These are phyloP conservation scores for Stromatinia cepivora DNA, from an alignment of 2,329 filamentous ascomycete genomes.

Conservation along the genomic window DNA sequence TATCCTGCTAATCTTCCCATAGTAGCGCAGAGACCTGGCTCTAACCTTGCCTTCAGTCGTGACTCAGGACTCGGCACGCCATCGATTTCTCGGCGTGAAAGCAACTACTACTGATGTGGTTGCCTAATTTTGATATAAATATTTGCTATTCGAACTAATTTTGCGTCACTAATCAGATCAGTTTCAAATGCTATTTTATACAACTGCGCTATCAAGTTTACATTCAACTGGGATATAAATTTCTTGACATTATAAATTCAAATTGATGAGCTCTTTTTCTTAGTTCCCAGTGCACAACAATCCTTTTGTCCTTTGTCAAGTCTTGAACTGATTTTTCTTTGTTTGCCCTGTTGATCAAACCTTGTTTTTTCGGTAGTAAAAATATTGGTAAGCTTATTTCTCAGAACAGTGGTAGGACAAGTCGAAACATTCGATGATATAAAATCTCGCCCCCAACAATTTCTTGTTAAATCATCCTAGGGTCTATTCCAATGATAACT, in stretches of 20 bases:
- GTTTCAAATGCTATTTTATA: background rate
- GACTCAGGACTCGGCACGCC: conserved; percentile 27
- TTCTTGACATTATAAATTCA: background rate
- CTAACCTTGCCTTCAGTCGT: conserved; percentile 25
- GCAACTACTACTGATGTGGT: conserved; percentile 13
- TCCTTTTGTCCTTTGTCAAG: background rate
- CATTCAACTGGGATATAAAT: background rate
- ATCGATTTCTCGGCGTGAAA: conserved; percentile 19
- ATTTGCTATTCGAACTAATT: background rate
- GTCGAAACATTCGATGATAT: background rate
- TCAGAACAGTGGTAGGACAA: conserved; percentile 3
- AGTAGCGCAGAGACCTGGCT: conserved; percentile 35
- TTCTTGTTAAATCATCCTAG: background rate
- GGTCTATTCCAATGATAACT: background rate
- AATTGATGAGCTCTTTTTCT: background rate
- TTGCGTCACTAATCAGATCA: background rate
- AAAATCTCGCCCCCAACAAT: too few species aligned
- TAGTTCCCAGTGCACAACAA: background rate
- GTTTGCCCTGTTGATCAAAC: background rate
- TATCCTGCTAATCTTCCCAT: conserved; percentile 9
- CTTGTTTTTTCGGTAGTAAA: background rate
- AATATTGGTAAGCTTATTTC: background rate
- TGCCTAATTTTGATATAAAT: background rate
- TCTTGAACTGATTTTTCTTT: background rate
- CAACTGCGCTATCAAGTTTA: background rate